A percentile compares a stretch with the other conserved stretches of the same genome.
phyloP scores from a whole-genome alignment of 176 grass and related monocot genomes.

The Paspalum vaginatum region DNA sequence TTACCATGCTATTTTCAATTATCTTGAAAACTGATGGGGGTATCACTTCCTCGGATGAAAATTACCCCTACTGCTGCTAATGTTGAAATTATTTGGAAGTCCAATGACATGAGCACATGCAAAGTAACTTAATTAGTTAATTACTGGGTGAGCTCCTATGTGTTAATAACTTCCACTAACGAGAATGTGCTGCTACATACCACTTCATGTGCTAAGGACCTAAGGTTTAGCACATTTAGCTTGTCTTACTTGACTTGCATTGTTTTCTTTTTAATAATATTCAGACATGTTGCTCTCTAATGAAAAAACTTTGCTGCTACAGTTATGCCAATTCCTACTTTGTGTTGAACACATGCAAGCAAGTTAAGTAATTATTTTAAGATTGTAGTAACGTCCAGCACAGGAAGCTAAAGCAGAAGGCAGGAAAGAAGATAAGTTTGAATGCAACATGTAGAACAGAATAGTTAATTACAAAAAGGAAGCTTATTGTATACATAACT shows the following conservation, averaged over 20 bases:
- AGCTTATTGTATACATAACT: not conserved
- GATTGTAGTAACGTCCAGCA: not conserved
- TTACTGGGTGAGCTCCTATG: too few species aligned
- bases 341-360: not conserved
- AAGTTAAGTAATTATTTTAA: not conserved
- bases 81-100: not conserved
- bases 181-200: not conserved
- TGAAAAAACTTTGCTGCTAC: not conserved
- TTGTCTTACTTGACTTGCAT: not conserved
- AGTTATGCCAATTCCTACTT: not conserved
- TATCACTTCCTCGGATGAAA: not conserved
- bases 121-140: not conserved
- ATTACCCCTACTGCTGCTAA: not conserved
- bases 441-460: not conserved
- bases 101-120: not conserved
- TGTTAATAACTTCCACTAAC: not conserved
- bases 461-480: conserved; percentile 1
- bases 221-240: not conserved
- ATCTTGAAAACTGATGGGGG: not conserved
- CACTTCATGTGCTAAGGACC: not conserved
- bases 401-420: not conserved
- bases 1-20: not conserved
- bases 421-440: not conserved
- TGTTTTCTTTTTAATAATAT: conserved; percentile 1
- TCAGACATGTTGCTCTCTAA: not conserved